A percentile compares a stretch with the other conserved stretches of the same genome.
Evolutionary conservation across 2,329 filamentous ascomycete species (phyloP).

Genomic region (Setomelanomma holmii): DNA sequence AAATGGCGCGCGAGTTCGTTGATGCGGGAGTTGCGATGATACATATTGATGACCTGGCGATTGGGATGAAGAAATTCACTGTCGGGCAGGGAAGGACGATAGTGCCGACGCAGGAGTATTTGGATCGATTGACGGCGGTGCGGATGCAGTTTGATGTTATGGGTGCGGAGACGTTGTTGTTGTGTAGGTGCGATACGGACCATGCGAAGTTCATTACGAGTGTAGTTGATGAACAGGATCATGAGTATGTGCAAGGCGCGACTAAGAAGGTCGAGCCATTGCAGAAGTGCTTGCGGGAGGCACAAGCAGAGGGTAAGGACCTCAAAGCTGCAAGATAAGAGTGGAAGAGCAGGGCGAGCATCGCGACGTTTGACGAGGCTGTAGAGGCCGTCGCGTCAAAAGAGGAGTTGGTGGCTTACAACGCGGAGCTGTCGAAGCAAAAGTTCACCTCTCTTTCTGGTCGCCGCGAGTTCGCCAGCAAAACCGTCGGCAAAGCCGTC

Average conservation of each 20-base stretch:
- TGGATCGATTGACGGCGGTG: conserved; percentile 45
- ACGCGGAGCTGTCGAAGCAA: conserved; percentile 9
- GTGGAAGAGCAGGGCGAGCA: conserved; percentile 41
- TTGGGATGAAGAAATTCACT: conserved; percentile 56
- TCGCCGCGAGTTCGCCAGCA: conserved; percentile 24
- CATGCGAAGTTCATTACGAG: conserved; percentile 51
- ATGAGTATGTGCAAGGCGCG: conserved; percentile 50
- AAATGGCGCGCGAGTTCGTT: conserved; percentile 52
- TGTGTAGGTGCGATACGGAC: conserved; percentile 51
- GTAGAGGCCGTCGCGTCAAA: conserved; percentile 35
- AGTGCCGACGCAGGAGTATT: conserved; percentile 51
- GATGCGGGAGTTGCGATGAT: conserved; percentile 54
- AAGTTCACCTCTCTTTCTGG: conserved; percentile 8
- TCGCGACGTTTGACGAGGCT: conserved; percentile 48
- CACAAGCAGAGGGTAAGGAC: conserved; percentile 29
- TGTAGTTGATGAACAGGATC: conserved; percentile 48
- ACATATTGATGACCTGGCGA: conserved; percentile 53
- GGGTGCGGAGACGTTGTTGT: conserved; percentile 49
- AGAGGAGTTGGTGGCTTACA: conserved; percentile 36
- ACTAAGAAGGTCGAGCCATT: conserved; percentile 42
- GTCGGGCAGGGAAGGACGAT: conserved; percentile 51
- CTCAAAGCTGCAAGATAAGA: conserved; percentile 35
- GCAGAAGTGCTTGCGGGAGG: conserved; percentile 28
- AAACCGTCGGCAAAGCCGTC: conserved; percentile 26
- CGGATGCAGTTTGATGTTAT: conserved; percentile 53